Evolutionary conservation across 345 rosid species (phyloP), one percentile per base, ranked within the genome.

Genomic region (Lepidium didymum): DNA sequence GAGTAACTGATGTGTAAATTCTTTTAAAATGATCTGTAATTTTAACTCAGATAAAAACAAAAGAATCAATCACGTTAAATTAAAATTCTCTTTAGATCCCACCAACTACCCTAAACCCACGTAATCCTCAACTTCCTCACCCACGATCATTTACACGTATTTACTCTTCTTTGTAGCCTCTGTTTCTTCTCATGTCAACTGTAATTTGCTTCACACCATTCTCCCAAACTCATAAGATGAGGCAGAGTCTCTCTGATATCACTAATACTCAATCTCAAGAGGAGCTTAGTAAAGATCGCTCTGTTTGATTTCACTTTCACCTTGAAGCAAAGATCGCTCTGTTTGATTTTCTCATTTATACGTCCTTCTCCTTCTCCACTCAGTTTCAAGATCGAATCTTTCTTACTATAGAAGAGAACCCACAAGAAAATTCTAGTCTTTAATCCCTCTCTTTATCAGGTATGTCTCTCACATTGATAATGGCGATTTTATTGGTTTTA

Each of bases 231-330:
- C 62, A 64, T 65, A 77, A 79, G 58, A 67, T 76, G 73, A 82
- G 87, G 63, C 82, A 52, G 62, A 75, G 83, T 29, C 84, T 86
- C 8, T 81, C 90, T 68, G 89, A 89, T 47, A 85, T 89, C 36
- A 85, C 96, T 18, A 89, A 87, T 68, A 62, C 73, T 29, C 88
- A 79, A 64, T 23, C 75, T 29, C 89, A 78, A 59, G 77, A 62
- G 5, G 72, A 75, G 51, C 78, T 69, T 38, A 66, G 68, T 38
- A 66, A 70, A n/a, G n/a, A n/a, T n/a, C n/a, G n/a, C n/a, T n/a
- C n/a, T n/a, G n/a, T n/a, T n/a, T n/a, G n/a, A n/a, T n/a, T n/a
- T 44, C 44, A 13, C 41, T 37, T 37, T 37, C 16, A 45, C 50
- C 50, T 23, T 18, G n/a, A n/a, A n/a, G n/a, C 56, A n/a, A 29